Evolutionary conservation across 2,329 filamentous ascomycete genomes (phyloP).

Genomic region (Escovopsis sp.): DNA sequence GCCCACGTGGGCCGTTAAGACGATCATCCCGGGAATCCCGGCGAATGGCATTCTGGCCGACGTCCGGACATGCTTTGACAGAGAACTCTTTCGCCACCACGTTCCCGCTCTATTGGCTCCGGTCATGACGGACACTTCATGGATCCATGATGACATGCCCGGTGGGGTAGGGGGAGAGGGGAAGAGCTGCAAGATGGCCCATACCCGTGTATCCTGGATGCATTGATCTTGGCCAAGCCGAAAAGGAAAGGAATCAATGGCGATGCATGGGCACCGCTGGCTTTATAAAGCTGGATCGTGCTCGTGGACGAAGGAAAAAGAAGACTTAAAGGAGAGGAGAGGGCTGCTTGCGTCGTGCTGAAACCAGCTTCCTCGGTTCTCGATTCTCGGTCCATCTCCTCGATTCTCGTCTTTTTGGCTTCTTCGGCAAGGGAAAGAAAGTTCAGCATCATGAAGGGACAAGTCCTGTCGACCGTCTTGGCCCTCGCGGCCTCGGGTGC

Average conservation of each 20-base stretch:
- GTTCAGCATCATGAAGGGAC: conserved; percentile 16
- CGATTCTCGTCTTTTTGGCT: neutral
- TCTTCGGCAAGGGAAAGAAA: neutral
- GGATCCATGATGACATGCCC: neutral
- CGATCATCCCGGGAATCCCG: neutral
- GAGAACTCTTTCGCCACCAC: conserved; percentile 10
- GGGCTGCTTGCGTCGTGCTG: too few relatives aligned
- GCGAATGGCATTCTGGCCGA: too few relatives aligned
- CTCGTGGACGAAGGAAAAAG: too few relatives aligned
- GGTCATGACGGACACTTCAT: conserved; percentile 1
- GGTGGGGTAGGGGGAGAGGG: neutral
- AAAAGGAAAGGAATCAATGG: too few relatives aligned
- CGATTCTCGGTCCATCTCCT: neutral
- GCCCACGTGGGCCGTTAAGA: neutral
- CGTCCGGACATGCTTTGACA: neutral
- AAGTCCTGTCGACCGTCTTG: conserved; percentile 15
- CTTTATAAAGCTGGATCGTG: too few relatives aligned
- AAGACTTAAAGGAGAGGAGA: too few relatives aligned
- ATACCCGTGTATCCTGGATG: too few relatives aligned
- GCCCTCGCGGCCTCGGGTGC: conserved; percentile 14
- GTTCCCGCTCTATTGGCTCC: conserved; percentile 17
- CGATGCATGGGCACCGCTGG: too few relatives aligned
- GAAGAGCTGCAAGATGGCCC: neutral
- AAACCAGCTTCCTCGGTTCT: neutral
- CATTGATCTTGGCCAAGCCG: too few relatives aligned